A percentile compares a stretch with the other conserved stretches of the same genome.
Evolutionary conservation across 176 grass and related monocot genomes (phyloP).

Genomic region (Eragrostis curvula): DNA sequence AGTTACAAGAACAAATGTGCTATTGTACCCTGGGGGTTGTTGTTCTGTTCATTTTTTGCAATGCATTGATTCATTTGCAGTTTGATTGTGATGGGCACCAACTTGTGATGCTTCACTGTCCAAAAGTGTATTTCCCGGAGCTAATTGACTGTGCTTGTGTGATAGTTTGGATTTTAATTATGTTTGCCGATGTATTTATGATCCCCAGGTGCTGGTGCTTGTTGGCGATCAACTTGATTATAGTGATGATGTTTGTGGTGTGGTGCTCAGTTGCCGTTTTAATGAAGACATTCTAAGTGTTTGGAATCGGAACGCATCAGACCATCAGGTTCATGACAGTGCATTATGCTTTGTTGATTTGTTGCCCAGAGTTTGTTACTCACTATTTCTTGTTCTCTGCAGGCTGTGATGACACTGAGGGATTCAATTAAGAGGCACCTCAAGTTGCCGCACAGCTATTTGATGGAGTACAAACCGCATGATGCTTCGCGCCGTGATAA

Average conservation of each 20-base stretch:
- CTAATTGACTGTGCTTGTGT: background rate
- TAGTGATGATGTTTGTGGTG: conserved; percentile 88
- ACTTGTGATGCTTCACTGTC: background rate
- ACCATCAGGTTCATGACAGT: conserved; percentile 73
- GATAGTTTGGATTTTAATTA: conserved; percentile 20
- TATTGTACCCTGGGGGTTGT: background rate
- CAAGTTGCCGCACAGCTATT: conserved; percentile 89
- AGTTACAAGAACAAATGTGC: background rate
- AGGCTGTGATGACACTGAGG: conserved; percentile 91
- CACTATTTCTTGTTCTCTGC: conserved; percentile 12
- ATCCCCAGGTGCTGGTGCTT: conserved; percentile 78
- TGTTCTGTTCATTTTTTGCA: background rate
- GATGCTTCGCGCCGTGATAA: conserved; percentile 87
- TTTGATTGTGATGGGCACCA: background rate
- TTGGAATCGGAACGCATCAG: conserved; percentile 93
- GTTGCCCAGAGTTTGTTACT: background rate
- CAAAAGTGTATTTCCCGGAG: background rate
- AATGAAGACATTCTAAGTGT: conserved; percentile 97
- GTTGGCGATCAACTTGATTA: conserved; percentile 96
- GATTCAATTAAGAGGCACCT: conserved; percentile 97
- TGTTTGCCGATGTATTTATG: conserved; percentile 27
- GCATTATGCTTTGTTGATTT: background rate
- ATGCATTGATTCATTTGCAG: background rate
- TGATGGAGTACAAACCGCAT: conserved; percentile 99
- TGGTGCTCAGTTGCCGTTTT: conserved; percentile 87